Percentiles rank a stretch among this genome's conserved stretches.
Conservation (phyloP, 257 asterid genomes). For the Echites panduratus region DNA sequence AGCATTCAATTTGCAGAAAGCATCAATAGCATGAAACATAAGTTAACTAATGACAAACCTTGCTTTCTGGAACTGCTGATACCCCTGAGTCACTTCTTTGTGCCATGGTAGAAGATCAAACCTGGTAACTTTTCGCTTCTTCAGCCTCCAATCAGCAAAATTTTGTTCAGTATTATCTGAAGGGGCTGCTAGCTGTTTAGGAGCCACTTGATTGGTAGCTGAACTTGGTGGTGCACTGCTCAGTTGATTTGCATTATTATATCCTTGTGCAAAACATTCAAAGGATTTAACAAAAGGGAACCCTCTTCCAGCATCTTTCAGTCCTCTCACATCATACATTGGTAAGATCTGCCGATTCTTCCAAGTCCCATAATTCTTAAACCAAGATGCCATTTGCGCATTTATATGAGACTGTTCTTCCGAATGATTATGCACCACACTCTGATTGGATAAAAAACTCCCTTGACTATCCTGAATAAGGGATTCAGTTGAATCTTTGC, state of each 20-base stretch:
- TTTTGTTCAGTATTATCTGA: constrained; percentile 28
- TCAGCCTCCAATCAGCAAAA: constrained; percentile 28
- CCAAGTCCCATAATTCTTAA: constrained; percentile 36
- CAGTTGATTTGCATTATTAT: constrained; percentile 28
- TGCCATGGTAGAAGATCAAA: constrained; percentile 59
- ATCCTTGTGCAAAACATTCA: constrained; percentile 30
- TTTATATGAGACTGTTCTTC: constrained; percentile 29
- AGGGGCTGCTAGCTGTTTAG: constrained; percentile 26
- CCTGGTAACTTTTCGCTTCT: constrained; percentile 48
- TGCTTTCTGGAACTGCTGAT: constrained; percentile 30
- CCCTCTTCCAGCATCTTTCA: constrained; percentile 23
- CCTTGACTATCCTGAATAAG: constrained; percentile 25
- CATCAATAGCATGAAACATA: neutral
- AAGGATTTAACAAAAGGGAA: constrained; percentile 22
- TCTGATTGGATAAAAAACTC: constrained; percentile 21
- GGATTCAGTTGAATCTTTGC: constrained; percentile 24
- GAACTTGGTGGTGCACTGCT: constrained; percentile 26
- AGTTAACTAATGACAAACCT: constrained; percentile 32
- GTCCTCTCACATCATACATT: constrained; percentile 21
- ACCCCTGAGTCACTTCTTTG: constrained; percentile 42
- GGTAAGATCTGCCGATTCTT: constrained; percentile 39
- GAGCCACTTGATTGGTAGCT: constrained; percentile 20
- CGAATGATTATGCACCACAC: constrained; percentile 19
- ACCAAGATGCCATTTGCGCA: constrained; percentile 50
- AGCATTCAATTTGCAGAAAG: constrained; percentile 4